A percentile compares a stretch with the other conserved stretches of the same genome.
These are phyloP conservation scores for Phaffia australis DNA, from an alignment of 768 basidiomycete species.

Conservation along the genomic window DNA sequence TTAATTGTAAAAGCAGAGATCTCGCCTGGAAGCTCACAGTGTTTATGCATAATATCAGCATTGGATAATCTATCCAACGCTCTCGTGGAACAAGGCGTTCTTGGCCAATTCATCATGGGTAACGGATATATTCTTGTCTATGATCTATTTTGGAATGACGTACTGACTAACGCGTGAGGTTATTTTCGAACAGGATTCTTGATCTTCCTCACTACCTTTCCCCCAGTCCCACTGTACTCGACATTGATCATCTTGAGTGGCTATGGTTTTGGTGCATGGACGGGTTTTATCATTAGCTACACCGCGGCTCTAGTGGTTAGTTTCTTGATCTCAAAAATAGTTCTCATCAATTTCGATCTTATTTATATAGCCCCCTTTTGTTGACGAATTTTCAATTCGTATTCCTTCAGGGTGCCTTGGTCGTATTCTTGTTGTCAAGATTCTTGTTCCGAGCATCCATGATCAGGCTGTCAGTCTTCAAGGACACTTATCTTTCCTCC, in stretches of 20 bases:
- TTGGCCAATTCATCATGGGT: slow-evolving; percentile 70
- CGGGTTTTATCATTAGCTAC: slow-evolving; percentile 77
- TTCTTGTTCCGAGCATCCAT: slow-evolving; percentile 55
- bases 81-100: slow-evolving; percentile 58
- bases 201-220: slow-evolving; percentile 23
- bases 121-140: not conserved
- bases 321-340: too few species aligned
- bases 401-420: slow-evolving; percentile 51
- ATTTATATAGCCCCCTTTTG: not conserved
- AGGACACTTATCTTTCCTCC: slow-evolving; percentile 25
- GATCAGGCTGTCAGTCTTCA: slow-evolving; percentile 38
- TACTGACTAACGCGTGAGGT: slow-evolving; percentile 30
- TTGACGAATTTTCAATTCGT: not conserved
- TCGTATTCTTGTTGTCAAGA: slow-evolving; percentile 72
- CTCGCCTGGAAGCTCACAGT: slow-evolving; percentile 24
- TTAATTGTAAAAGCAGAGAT: slow-evolving; percentile 12
- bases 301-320: slow-evolving; percentile 56
- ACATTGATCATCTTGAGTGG: slow-evolving; percentile 85
- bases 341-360: not conserved
- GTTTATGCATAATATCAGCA: slow-evolving; percentile 41
- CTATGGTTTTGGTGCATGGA: slow-evolving; percentile 74
- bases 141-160: not conserved
- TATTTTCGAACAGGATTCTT: slow-evolving; percentile 39
- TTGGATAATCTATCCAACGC: slow-evolving; percentile 72
- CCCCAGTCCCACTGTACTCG: slow-evolving; percentile 83